Base-by-base conservation (phyloP, 495 filamentous ascomycete genomes). In the Penicillium lagena region DNA sequence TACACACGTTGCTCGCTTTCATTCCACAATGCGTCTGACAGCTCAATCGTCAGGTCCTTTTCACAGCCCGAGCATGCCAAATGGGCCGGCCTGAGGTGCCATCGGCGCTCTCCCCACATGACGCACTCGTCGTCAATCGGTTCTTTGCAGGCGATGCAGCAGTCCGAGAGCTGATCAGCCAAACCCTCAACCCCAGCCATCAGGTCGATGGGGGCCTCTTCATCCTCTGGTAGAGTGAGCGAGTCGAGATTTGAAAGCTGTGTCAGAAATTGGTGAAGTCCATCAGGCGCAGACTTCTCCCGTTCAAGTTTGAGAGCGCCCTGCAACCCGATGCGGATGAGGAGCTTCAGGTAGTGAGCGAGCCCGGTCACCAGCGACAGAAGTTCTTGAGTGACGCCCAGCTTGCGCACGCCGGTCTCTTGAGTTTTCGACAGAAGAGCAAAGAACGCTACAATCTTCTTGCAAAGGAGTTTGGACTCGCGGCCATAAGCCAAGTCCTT, bases 361-460 rank as follows among this genome's bases (percentile, higher is more conserved):
- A 99, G 80, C 14, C 94, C 91, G 10, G 94, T 99, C 37, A 99
- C 94, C 11, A 99, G 75, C 9, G 89, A 91, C 11, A 99, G 72
- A 15, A 99, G 76, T 59, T 97, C 94, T 64, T 99, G 94, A 11
- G 94, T 99, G 29, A 99, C 94, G 33, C 94, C 94, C 9, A 96
- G 78, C 58, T 96, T 77, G 35, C 87, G 74, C 31, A 88, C 81
- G 7, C 88, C 89, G 11, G 83, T 89, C 51, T 96, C 89, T 63
- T 96, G 90, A 2, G 89, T 91, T 56, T 95, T 95, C 2, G 91
- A 90, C 5, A 99, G 72, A 29, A 99, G 68, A 9, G 86, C 85
- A 63, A 99, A 99, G 72, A 99, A 99, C 12, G 93, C 87, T 22
- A 99, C 93, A 42, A 99, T 95, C 66, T 99, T 99, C 65, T 99